phyloP scores from a whole-genome alignment of 2,329 filamentous ascomycete genomes.

The Aulographum hederae region DNA sequence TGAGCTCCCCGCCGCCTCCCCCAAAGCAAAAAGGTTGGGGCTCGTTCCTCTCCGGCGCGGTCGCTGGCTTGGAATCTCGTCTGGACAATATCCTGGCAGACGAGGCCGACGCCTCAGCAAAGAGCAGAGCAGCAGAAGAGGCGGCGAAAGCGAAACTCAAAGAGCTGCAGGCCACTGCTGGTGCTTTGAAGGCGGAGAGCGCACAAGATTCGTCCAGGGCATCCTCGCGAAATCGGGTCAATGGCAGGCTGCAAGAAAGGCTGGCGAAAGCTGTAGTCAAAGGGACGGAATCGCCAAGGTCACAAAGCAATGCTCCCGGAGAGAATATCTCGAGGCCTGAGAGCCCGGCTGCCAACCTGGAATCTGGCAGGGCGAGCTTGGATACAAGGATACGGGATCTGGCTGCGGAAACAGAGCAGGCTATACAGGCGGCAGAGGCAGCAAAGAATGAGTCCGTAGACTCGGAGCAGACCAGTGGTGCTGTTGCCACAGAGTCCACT shows the following conservation, averaged over 20 bases:
- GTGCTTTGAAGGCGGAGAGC: slow-evolving; percentile 4
- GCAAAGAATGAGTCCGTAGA: no score
- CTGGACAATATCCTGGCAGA: slow-evolving; percentile 85
- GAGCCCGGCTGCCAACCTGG: slow-evolving; percentile 29
- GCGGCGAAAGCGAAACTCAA: slow-evolving; percentile 9
- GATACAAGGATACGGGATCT: slow-evolving; percentile 21
- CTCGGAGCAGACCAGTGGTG: no score
- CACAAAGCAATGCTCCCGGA: slow-evolving; percentile 29
- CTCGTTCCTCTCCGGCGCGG: slow-evolving; percentile 65
- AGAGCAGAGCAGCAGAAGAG: slow-evolving; percentile 20
- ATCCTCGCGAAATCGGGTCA: slow-evolving; percentile 46
- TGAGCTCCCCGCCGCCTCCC: no score
- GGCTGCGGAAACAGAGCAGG: slow-evolving; percentile 8
- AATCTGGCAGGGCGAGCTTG: slow-evolving; percentile 24
- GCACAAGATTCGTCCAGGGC: slow-evolving; percentile 36
- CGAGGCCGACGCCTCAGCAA: slow-evolving; percentile 37
- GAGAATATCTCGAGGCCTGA: slow-evolving; percentile 32
- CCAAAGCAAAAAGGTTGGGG: slow-evolving; percentile 26
- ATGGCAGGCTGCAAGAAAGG: slow-evolving; percentile 75
- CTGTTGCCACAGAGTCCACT: no score
- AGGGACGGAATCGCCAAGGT: slow-evolving; percentile 35
- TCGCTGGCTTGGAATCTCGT: slow-evolving; percentile 82
- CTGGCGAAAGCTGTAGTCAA: slow-evolving; percentile 74
- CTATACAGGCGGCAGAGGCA: no score
- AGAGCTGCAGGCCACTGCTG: slow-evolving; percentile 1